phyloP scores from a whole-genome alignment of 495 filamentous ascomycete genomes.

The Neurospora tetrasperma region DNA sequence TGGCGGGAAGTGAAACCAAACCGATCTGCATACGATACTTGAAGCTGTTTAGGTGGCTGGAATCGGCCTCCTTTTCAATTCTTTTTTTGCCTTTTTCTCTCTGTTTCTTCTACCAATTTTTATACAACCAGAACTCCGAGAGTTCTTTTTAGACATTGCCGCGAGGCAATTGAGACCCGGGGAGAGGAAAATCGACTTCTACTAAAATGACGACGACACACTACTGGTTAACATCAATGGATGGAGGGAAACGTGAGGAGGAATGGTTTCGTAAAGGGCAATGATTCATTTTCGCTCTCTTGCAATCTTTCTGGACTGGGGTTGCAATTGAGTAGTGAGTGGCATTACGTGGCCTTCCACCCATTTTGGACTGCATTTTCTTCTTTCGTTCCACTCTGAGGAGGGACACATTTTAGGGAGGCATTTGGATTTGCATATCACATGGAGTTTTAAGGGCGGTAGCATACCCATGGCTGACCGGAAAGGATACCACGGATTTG shows the following conservation, averaged over 20 bases:
- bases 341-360: neutral
- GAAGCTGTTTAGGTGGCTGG: conserved; percentile 12
- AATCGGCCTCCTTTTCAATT: conserved; percentile 10
- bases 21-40: conserved; percentile 20
- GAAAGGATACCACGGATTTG: neutral
- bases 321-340: neutral
- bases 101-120: neutral
- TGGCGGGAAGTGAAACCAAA: neutral
- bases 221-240: neutral
- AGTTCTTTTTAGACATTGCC: conserved; percentile 16
- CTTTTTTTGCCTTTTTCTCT: neutral
- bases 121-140: conserved; percentile 1
- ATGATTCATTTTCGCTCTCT: neutral
- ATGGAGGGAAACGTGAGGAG: neutral
- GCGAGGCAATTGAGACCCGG: conserved; percentile 16
- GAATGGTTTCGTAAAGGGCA: neutral
- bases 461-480: neutral
- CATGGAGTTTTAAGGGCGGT: neutral
- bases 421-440: neutral
- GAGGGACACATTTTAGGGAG: neutral
- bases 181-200: conserved; percentile 1
- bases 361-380: neutral
- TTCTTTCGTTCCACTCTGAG: neutral
- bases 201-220: conserved; percentile 5
- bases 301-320: conserved; percentile 13